These are phyloP conservation scores for Ascocoryne sarcoides DNA, from an alignment of 2,329 filamentous ascomycete species.

Conservation along the genomic window DNA sequence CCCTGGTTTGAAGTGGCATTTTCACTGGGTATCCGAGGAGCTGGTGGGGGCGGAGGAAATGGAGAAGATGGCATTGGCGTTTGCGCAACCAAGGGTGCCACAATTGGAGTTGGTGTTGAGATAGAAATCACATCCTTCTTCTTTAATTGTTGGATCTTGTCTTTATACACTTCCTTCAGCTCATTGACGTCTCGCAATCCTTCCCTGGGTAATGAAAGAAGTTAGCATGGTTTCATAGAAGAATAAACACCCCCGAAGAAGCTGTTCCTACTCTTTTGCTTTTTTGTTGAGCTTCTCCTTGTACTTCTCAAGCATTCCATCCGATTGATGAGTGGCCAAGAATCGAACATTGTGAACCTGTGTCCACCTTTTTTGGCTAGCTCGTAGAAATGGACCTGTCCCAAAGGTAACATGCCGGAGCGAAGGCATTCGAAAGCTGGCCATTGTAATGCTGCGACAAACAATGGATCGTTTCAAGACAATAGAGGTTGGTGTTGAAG, in stretches of 20 bases:
- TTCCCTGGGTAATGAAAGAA: slow-evolving; percentile 32
- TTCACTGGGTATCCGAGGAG: slow-evolving; percentile 11
- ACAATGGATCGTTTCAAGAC: too few species aligned
- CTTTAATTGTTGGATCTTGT: slow-evolving; percentile 67
- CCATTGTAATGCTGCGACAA: too few species aligned
- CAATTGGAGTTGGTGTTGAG: slow-evolving; percentile 28
- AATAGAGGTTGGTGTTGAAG: too few species aligned
- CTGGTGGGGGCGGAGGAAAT: slow-evolving; percentile 29
- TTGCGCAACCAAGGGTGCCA: slow-evolving; percentile 29
- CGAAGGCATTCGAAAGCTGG: slow-evolving; percentile 38
- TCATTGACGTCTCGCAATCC: slow-evolving; percentile 63
- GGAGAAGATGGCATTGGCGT: slow-evolving; percentile 26
- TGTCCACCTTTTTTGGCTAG: slow-evolving; percentile 71
- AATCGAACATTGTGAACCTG: slow-evolving; percentile 89
- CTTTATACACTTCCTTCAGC: slow-evolving; percentile 74
- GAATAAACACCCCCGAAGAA: not conserved
- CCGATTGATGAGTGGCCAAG: slow-evolving; percentile 66
- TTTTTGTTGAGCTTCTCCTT: slow-evolving; percentile 75
- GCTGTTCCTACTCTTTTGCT: slow-evolving; percentile 48
- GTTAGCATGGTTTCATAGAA: slow-evolving; percentile 1
- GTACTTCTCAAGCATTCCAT: slow-evolving; percentile 74
- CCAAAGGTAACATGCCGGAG: slow-evolving; percentile 36
- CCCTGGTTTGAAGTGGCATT: slow-evolving; percentile 26
- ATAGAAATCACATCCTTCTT: slow-evolving; percentile 53
- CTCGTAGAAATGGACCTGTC: slow-evolving; percentile 24